phyloP scores from a whole-genome alignment of 345 rosid genomes.

The Citrus sinensis region DNA sequence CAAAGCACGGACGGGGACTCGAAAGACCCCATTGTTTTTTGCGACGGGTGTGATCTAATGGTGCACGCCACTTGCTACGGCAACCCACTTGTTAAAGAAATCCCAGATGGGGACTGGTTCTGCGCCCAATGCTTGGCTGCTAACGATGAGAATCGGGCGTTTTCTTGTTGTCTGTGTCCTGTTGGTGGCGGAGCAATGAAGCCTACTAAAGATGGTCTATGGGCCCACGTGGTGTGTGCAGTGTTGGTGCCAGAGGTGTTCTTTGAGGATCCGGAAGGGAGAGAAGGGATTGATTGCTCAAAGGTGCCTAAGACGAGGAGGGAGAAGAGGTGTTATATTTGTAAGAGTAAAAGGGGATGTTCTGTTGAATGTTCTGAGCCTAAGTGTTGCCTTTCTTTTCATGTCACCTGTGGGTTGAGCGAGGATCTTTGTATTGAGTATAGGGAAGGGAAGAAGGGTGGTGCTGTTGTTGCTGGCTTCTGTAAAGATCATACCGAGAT shows the following conservation, averaged over 20 bases:
- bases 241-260: constrained; percentile 83
- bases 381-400: constrained; percentile 65
- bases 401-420: constrained; percentile 79
- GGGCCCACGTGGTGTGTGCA: constrained; percentile 87
- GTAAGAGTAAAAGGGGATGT: constrained; percentile 60
- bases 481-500: constrained; percentile 69
- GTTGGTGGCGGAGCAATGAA: constrained; percentile 61
- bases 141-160: not conserved
- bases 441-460: constrained; percentile 57
- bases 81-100: constrained; percentile 50
- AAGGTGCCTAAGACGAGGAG: constrained; percentile 60
- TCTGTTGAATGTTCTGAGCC: constrained; percentile 84
- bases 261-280: constrained; percentile 81
- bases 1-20: constrained; percentile 95
- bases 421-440: constrained; percentile 79
- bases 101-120: constrained; percentile 94
- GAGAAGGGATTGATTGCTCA: constrained; percentile 66
- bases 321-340: constrained; percentile 62
- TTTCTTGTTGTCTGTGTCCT: constrained; percentile 68
- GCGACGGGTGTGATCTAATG: constrained; percentile 96
- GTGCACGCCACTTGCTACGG: constrained; percentile 91
- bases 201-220: constrained; percentile 47
- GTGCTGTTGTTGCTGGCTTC: constrained; percentile 81
- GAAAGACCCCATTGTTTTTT: constrained; percentile 84
- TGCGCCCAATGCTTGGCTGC: constrained; percentile 48